Conservation (phyloP, 2,329 filamentous ascomycete genomes). For the Aureobasidium sp. region DNA sequence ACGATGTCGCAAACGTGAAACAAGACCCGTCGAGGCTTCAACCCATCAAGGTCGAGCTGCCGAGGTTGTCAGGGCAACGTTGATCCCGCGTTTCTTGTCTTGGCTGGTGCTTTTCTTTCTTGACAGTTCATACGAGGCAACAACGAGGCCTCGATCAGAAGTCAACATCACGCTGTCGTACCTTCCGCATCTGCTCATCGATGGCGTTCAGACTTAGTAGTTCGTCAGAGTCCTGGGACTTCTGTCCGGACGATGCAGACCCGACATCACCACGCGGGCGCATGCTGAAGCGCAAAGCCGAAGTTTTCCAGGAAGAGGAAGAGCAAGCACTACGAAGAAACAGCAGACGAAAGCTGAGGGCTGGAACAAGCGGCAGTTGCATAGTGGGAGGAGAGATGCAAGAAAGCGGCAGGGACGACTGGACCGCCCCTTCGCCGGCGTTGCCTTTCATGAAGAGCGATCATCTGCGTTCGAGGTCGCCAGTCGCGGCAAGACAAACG, state of each 20-base stretch:
- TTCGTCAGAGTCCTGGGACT: not conserved
- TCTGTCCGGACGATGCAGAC: not conserved
- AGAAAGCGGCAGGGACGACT: no score
- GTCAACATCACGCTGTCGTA: not conserved
- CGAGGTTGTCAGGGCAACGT: not conserved
- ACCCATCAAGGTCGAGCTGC: not conserved
- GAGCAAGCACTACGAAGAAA: not conserved
- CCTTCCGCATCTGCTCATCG: not conserved
- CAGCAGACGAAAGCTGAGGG: no score
- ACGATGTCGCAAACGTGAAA: no score
- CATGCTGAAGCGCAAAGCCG: not conserved
- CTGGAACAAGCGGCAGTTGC: no score
- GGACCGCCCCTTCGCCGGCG: no score
- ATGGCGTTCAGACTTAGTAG: not conserved
- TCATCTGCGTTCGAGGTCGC: no score
- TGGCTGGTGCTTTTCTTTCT: not conserved
- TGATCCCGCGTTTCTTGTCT: not conserved
- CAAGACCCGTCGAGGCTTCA: not conserved
- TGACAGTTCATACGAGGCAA: not conserved
- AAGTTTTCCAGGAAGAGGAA: not conserved
- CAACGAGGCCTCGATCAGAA: not conserved
- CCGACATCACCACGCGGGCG: not conserved
- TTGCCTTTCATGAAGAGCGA: no score
- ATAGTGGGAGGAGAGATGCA: no score
- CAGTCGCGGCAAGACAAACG: no score